Base-by-base conservation (phyloP, 2,329 filamentous ascomycete species). In the Aureobasidium sp. region DNA sequence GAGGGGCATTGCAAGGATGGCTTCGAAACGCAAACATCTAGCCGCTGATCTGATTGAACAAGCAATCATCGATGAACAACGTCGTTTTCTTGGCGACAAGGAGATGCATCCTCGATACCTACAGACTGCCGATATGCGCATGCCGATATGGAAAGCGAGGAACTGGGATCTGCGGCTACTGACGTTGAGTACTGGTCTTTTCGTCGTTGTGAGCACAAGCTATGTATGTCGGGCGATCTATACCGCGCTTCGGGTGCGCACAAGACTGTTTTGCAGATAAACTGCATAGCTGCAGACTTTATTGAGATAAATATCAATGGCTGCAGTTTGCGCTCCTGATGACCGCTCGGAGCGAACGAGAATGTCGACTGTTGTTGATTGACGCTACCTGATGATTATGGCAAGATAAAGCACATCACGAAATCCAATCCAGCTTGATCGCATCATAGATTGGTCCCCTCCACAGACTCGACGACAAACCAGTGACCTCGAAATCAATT, bases 401-500 rank as follows among this genome's bases (percentile, higher is more conserved):
- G 22, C 22, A 25, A 25, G 22, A 25, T 25, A 25, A 25, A 25
- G 22, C 22, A 25, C 3, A 3, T 25, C 22, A 25, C 3, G 22
- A 62, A 39, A 37, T 62, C 66, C 69, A 74, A 42, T 77, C 75
- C 42, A 78, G 62, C 0, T 75, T 64, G 25, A 78, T 64, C 36
- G 72, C 73, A 66, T 79, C 77, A 74, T 76, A 79, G 62, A 78
- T 67, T 67, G 76, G 76, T 0, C 76, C 76, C 44, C 73, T 69
- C 75, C 75, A 78, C 47, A 64, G 63, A 17, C 72, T 70, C 15
- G 68, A 73, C 63, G 65, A 70, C 15, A 70, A 72, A 22, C 34
- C 29, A 2, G 27, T 25, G 8, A 78, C 74, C 22, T 66, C 68
- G 55, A 78, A 72, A 31, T 74, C 73, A 39, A 78, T 45, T 55